Evolutionary conservation across 1,284 basidiomycete genomes (phyloP).

Genomic region (Malassezia dermatis): DNA sequence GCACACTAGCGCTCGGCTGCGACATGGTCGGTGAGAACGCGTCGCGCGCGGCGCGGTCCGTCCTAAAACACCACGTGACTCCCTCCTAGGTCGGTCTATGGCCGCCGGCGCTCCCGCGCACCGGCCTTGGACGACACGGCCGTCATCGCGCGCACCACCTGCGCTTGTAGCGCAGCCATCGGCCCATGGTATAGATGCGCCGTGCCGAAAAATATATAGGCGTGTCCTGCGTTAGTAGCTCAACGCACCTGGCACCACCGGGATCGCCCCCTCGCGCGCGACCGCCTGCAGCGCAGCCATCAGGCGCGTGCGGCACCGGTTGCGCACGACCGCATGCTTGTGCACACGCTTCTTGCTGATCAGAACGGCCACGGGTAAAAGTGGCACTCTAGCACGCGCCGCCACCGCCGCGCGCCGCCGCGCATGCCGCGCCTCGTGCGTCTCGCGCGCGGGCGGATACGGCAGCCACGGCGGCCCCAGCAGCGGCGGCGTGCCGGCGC

Average conservation of each 20-base stretch:
- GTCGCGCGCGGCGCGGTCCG: neutral
- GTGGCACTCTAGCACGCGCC: neutral
- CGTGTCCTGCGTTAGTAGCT: neutral
- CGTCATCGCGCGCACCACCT: constrained; percentile 1
- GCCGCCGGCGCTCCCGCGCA: neutral
- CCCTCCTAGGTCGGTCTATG: neutral
- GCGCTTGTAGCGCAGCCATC: neutral
- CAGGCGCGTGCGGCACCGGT: constrained; percentile 22
- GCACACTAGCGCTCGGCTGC: neutral
- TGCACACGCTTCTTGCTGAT: constrained; percentile 32
- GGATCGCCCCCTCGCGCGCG: neutral
- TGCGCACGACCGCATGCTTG: constrained; percentile 31
- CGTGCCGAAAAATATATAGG: constrained; percentile 9
- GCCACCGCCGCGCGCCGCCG: neutral
- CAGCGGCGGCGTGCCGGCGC: neutral
- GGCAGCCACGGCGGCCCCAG: constrained; percentile 18
- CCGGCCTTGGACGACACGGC: neutral
- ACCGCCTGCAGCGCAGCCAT: constrained; percentile 21
- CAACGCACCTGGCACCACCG: neutral
- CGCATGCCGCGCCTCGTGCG: constrained; percentile 9
- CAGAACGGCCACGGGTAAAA: constrained; percentile 19
- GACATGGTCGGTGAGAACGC: constrained; percentile 9
- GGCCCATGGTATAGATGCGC: constrained; percentile 1
- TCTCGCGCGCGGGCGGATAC: constrained; percentile 7
- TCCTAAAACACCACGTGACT: neutral